These are phyloP conservation scores for Forsythia viridissima DNA, from an alignment of 257 asterid species.

Conservation along the genomic window DNA sequence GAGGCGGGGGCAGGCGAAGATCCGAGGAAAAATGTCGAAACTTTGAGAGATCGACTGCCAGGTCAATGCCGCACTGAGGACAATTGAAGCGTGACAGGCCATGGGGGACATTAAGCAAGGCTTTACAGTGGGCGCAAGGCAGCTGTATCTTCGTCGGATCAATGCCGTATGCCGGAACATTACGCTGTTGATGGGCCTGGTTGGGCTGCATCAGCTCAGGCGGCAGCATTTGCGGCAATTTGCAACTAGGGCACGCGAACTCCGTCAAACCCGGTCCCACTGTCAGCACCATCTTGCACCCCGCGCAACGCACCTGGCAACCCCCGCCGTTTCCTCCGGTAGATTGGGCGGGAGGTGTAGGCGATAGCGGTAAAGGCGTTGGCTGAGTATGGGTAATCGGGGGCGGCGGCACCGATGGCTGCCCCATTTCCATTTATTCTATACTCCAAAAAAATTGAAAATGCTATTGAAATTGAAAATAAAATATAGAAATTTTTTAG, in stretches of 20 bases:
- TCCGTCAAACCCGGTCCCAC: conserved; percentile 75
- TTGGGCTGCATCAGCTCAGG: conserved; percentile 70
- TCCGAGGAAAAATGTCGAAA: conserved; percentile 49
- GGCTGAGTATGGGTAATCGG: conserved; percentile 33
- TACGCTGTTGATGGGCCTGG: conserved; percentile 44
- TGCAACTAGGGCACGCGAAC: conserved; percentile 92
- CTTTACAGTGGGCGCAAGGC: conserved; percentile 90
- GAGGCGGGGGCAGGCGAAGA: conserved; percentile 45
- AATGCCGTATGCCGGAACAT: conserved; percentile 79
- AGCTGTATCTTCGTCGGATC: conserved; percentile 98
- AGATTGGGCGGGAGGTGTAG: conserved; percentile 41
- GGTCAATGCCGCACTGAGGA: conserved; percentile 81
- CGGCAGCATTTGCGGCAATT: conserved; percentile 95
- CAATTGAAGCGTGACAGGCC: conserved; percentile 84
- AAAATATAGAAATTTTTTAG: neutral
- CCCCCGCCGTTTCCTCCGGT: conserved; percentile 40
- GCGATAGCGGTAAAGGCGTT: conserved; percentile 41
- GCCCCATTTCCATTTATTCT: conserved; percentile 52
- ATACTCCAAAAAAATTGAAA: neutral
- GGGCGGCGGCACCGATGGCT: conserved; percentile 75
- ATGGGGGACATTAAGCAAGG: conserved; percentile 88
- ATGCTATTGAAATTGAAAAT: neutral
- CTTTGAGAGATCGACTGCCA: conserved; percentile 75
- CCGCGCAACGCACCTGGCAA: conserved; percentile 94
- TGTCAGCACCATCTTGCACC: conserved; percentile 85